These are phyloP conservation scores for Solanum bulbocastanum DNA, from an alignment of 257 asterid species.

Conservation along the genomic window DNA sequence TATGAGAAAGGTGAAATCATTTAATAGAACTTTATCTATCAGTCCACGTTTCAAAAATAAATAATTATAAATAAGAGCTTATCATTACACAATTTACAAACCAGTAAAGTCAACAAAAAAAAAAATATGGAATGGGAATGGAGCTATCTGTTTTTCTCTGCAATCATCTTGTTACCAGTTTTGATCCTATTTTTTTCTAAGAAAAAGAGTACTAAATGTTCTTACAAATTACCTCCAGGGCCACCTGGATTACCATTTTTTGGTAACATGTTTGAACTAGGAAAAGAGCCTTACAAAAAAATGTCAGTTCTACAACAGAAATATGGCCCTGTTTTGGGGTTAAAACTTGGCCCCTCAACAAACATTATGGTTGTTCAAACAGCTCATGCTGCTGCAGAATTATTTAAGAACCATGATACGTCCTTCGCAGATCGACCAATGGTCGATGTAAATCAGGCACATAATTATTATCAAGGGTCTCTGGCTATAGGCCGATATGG, in stretches of 20 bases:
- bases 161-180: background rate
- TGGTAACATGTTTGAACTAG: background rate
- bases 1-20: too few relatives aligned
- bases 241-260: background rate
- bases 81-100: background rate
- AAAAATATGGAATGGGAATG: conserved; percentile 12
- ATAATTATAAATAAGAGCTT: too few relatives aligned
- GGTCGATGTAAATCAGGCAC: conserved; percentile 7
- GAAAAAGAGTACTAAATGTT: background rate
- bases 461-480: conserved; percentile 29
- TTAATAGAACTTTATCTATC: too few relatives aligned
- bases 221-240: background rate
- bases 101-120: background rate
- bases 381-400: background rate
- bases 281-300: conserved; percentile 27
- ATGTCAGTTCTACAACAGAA: conserved; percentile 14
- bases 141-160: conserved; percentile 4
- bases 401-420: conserved; percentile 41
- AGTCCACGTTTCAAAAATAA: too few relatives aligned
- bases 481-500: conserved; percentile 44
- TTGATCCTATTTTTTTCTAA: background rate
- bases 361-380: conserved; percentile 32
- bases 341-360: conserved; percentile 26
- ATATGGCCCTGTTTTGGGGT: conserved; percentile 41
- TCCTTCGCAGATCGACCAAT: conserved; percentile 19